Evolutionary conservation across 768 basidiomycete species (phyloP), one percentile per base, ranked within the genome.

Genomic region (Pulveroboletus sp.): DNA sequence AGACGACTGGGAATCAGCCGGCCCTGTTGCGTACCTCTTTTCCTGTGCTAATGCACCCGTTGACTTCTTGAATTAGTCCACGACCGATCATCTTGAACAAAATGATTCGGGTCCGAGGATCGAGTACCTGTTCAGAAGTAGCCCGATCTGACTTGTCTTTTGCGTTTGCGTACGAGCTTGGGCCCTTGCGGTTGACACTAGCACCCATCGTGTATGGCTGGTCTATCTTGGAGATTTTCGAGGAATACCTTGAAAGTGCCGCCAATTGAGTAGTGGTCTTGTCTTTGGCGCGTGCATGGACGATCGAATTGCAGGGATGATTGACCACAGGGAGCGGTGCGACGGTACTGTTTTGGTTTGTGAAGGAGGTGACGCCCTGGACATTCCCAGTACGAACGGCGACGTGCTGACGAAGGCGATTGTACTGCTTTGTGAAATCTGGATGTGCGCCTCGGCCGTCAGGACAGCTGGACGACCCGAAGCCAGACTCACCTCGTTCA

Each of bases 381-480:
- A 81, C 86, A 48, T 75, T 81, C 3, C 89, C 88, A 15, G 81
- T 80, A 33, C 83, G 84, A 6, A 92, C 86, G 18, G 88, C 89
- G 49, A 90, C 85, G 65, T 97, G 91, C 66, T 97, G 94, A 43
- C 88, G 76, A 28, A 98, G 75, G 21, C 96, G 86, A 71, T 98
- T 98, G 71, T 89, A 99, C 61, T 97, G 93, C 70, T 98, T 98
- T 31, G 96, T 98, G 61, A 99, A 97, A 72, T 99, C 96, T 96
- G 66, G 43, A 54, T 50, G 47, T 52, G 15, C 12, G 26, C 43
- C 11, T 45, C 41, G n/a, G 50, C 28, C 21, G 35, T 50, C 33
- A 41, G 33, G 32, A 26, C 21, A 43, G 30, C 35, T 8, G 18
- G 40, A 27, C 26, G 40, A 32, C 32, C 12, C 6, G 11, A 49